phyloP scores from a whole-genome alignment of 2,329 filamentous ascomycete genomes.

The Colletotrichum coccodes region DNA sequence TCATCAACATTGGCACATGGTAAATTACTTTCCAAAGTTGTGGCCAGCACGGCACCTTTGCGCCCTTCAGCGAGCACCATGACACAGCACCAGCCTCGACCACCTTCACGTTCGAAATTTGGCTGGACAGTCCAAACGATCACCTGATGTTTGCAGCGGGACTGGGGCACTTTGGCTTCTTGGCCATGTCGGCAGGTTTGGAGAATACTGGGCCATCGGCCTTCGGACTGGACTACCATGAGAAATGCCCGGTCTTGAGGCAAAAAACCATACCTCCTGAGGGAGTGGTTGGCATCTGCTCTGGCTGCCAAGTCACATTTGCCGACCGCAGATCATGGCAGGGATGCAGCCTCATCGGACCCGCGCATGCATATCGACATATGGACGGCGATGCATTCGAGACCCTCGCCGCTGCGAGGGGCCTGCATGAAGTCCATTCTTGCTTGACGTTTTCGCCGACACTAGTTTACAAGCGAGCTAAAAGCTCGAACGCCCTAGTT shows the following conservation, averaged over 20 bases:
- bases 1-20: no score
- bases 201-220: not conserved
- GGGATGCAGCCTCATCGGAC: slow-evolving; percentile 10
- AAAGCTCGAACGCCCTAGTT: slow-evolving; percentile 32
- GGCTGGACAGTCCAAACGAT: not conserved
- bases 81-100: not conserved
- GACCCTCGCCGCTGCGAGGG: not conserved
- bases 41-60: not conserved
- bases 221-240: not conserved
- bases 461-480: slow-evolving; percentile 8
- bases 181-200: slow-evolving; percentile 8
- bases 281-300: not conserved
- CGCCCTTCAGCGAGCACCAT: no score
- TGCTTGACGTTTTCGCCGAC: not conserved
- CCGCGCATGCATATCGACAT: not conserved
- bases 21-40: not conserved
- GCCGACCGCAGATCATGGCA: not conserved
- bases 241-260: slow-evolving; percentile 3
- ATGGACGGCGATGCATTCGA: slow-evolving; percentile 7
- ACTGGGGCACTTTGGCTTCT: not conserved
- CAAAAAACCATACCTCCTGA: not conserved
- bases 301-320: slow-evolving; percentile 10
- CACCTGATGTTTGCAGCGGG: not conserved
- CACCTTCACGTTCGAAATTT: not conserved
- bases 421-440: slow-evolving; percentile 9